Conservation (phyloP, 2,329 filamentous ascomycete genomes). For the Cercospora nicotianae region DNA sequence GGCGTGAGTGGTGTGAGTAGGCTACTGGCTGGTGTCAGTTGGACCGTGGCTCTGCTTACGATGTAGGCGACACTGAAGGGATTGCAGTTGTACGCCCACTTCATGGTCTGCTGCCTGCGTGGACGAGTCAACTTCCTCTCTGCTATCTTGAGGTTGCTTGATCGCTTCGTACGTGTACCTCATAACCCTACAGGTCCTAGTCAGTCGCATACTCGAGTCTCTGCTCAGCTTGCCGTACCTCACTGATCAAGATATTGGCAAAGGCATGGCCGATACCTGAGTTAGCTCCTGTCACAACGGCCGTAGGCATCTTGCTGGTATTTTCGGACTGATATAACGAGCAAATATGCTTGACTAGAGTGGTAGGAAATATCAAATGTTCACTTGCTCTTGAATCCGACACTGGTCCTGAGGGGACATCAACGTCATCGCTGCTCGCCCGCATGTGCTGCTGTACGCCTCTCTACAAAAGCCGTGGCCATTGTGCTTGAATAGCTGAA, state of each 20-base stretch:
- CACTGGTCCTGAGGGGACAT: background rate
- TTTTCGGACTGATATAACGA: background rate
- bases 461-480: background rate
- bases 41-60: constrained; percentile 11
- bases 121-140: background rate
- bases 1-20: background rate
- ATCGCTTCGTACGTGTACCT: constrained; percentile 24
- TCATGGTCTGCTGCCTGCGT: constrained; percentile 26
- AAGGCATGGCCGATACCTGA: constrained; percentile 29
- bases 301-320: constrained; percentile 22
- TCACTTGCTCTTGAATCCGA: background rate
- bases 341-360: background rate
- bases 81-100: constrained; percentile 36
- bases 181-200: constrained; percentile 19
- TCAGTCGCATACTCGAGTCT: constrained; percentile 9
- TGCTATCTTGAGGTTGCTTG: background rate
- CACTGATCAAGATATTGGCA: constrained; percentile 25
- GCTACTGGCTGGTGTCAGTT: background rate
- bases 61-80: constrained; percentile 36
- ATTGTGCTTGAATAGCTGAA: background rate
- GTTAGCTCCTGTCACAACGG: constrained; percentile 29
- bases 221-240: constrained; percentile 16
- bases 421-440: constrained; percentile 1
- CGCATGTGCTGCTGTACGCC: background rate
- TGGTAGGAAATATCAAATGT: background rate